These are phyloP conservation scores for Pichia sp. DNA, from an alignment of 1,139 yeast species.

Conservation along the genomic window DNA sequence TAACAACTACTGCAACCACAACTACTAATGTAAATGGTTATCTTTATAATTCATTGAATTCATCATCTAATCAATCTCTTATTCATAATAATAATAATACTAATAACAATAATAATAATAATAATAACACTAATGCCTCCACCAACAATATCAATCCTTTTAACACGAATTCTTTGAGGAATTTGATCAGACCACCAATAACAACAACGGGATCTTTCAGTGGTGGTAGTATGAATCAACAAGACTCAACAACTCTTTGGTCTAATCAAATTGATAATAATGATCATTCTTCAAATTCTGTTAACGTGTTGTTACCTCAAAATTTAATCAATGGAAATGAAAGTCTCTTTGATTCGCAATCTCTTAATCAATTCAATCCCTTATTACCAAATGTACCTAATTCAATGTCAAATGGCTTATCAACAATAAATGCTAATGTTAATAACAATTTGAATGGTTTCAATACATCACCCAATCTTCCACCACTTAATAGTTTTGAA, in stretches of 20 bases:
- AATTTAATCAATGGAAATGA: constrained; percentile 24
- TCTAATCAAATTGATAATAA: background rate
- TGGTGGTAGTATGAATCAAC: constrained; percentile 7
- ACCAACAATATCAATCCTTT: constrained; percentile 1
- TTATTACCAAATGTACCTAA: background rate
- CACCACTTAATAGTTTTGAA: constrained; percentile 13
- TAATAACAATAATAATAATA: background rate
- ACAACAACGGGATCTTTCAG: constrained; percentile 13
- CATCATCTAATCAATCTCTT: background rate
- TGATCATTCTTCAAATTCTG: constrained; percentile 12
- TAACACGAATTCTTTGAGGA: constrained; percentile 4
- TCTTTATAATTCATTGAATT: constrained; percentile 9
- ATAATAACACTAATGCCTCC: background rate
- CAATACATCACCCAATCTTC: constrained; percentile 12
- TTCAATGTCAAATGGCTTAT: background rate
- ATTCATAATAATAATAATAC: constrained; percentile 1
- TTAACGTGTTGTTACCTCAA: constrained; percentile 24
- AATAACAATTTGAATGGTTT: background rate
- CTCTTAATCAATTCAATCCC: background rate
- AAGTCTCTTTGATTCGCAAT: constrained; percentile 8
- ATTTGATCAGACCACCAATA: constrained; percentile 6
- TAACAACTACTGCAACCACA: constrained; percentile 12
- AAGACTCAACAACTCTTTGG: constrained; percentile 4
- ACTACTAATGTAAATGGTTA: constrained; percentile 12
- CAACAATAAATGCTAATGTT: constrained; percentile 1